Evolutionary conservation across 768 basidiomycete species (phyloP).

Genomic region (Sporobolomyces phaffii): DNA sequence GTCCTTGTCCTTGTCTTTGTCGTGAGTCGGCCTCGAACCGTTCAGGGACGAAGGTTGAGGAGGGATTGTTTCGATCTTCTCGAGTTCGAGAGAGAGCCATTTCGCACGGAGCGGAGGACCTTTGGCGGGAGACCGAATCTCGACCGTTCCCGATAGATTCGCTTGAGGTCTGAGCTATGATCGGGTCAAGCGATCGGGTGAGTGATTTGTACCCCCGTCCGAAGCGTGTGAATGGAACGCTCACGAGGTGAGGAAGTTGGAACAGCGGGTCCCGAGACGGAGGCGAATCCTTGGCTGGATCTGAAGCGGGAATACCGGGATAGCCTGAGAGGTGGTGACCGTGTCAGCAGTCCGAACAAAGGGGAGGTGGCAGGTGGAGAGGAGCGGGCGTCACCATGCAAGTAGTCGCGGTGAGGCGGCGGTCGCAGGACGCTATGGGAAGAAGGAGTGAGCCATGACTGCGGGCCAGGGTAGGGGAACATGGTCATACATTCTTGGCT

Average conservation of each 20-base stretch:
- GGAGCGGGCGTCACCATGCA: conserved; percentile 1
- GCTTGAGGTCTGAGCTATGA: conserved; percentile 21
- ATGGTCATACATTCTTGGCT: conserved; percentile 23
- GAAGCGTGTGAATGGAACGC: too few relatives aligned
- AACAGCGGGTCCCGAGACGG: conserved; percentile 14
- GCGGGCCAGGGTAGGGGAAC: too few relatives aligned
- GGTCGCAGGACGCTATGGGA: conserved; percentile 19
- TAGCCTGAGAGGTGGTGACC: conserved; percentile 53
- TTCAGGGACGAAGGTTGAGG: conserved; percentile 50
- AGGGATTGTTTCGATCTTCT: conserved; percentile 69
- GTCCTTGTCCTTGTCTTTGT: background rate
- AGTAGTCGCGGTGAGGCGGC: conserved; percentile 30
- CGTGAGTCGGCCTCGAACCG: background rate
- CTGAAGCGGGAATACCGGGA: conserved; percentile 68
- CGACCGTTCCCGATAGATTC: conserved; percentile 54
- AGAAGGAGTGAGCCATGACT: background rate
- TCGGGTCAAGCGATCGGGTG: too few relatives aligned
- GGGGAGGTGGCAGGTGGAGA: background rate
- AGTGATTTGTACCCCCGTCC: too few relatives aligned
- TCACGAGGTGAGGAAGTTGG: conserved; percentile 26
- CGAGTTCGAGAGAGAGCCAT: conserved; percentile 84
- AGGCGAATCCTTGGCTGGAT: background rate
- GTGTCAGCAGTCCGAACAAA: background rate
- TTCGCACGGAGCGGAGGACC: conserved; percentile 73
- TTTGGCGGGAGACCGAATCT: conserved; percentile 63